Evolutionary conservation across 2,329 filamentous ascomycete species (phyloP), one percentile per base, ranked within the genome.

Genomic region (Penicillium oxalicum): DNA sequence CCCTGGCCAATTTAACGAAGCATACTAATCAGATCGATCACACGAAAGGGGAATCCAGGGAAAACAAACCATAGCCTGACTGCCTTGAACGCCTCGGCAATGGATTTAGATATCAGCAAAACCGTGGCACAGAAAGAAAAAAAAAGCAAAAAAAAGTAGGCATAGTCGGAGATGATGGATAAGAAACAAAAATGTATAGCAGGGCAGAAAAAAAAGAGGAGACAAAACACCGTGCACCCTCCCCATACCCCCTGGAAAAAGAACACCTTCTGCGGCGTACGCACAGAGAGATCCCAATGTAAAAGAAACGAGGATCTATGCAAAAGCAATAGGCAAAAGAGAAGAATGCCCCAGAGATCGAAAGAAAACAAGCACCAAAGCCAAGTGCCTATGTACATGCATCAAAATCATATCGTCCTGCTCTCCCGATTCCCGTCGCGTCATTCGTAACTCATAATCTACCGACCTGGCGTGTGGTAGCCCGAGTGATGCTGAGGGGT

Each of bases 381-480:
- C 57, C 55, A 61, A 57, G 64, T 52, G 56, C 49, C 54, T 67
- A 67, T 68, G 62, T 67, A 67, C 64, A 66, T 65, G 59, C 63
- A 61, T 66, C 63, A 66, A 66, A 55, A 59, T 66, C 63, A 52
- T 63, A 60, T 60, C 57, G 58, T 56, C 26, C 41, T 9, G 12
- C 38, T 27, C 41, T 38, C 36, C 35, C 40, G n/a, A 25, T 7
- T 25, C 26, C 41, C 18, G 50, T 49, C 51, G 29, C 27, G 28
- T n/a, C 47, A 43, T 47, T 48, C 41, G 5, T 40, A 40, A 47
- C 53, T 63, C 53, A 68, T 67, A 29, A 56, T 59, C 42, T 91
- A 91, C 41, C 88, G 88, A 74, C 88, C 87, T 1, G 88, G 88
- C 6, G 88, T 93, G 78, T 90, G 83, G 33, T 85, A 81, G 44